A percentile compares a stretch with the other conserved stretches of the same genome.
These are phyloP conservation scores for Tolypocladium amazonense DNA, from an alignment of 2,329 filamentous ascomycete genomes.

Conservation along the genomic window DNA sequence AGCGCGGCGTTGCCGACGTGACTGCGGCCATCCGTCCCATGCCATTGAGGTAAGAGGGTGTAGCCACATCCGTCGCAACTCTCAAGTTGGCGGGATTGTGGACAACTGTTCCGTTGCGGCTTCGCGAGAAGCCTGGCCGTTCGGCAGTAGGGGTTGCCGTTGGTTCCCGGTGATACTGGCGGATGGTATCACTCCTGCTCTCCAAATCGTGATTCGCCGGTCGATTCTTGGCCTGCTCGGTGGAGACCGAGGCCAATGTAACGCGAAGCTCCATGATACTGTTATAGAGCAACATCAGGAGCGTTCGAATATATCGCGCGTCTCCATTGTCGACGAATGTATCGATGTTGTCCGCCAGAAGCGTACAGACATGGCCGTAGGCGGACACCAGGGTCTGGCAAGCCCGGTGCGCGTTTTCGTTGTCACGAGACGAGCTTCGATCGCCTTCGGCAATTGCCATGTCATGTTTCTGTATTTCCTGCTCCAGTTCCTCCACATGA, in stretches of 20 bases:
- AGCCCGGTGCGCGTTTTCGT: slow-evolving; percentile 53
- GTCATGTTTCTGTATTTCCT: slow-evolving; percentile 53
- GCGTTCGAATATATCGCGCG: slow-evolving; percentile 54
- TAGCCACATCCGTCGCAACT: slow-evolving; percentile 45
- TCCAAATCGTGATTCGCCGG: slow-evolving; percentile 7
- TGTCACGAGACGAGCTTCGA: slow-evolving; percentile 39
- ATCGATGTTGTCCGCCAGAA: slow-evolving; percentile 51
- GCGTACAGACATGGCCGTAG: slow-evolving; percentile 54
- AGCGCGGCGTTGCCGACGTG: slow-evolving; percentile 62
- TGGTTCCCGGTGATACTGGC: slow-evolving; percentile 38
- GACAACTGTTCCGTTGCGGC: slow-evolving; percentile 25
- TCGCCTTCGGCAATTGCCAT: slow-evolving; percentile 34
- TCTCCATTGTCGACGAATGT: slow-evolving; percentile 55
- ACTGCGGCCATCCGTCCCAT: slow-evolving; percentile 38
- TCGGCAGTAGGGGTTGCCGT: slow-evolving; percentile 43
- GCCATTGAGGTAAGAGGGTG: slow-evolving; percentile 33
- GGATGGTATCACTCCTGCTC: slow-evolving; percentile 35
- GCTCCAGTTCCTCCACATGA: slow-evolving; percentile 55
- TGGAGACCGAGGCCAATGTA: slow-evolving; percentile 29
- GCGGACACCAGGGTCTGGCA: slow-evolving; percentile 53
- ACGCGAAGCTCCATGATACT: slow-evolving; percentile 57
- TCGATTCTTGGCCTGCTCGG: slow-evolving; percentile 12
- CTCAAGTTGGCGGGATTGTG: slow-evolving; percentile 42
- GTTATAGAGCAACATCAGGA: slow-evolving; percentile 54
- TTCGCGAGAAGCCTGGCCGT: slow-evolving; percentile 24